Conservation (phyloP, 768 basidiomycete species). For the Termitomyces eurrhizus region DNA sequence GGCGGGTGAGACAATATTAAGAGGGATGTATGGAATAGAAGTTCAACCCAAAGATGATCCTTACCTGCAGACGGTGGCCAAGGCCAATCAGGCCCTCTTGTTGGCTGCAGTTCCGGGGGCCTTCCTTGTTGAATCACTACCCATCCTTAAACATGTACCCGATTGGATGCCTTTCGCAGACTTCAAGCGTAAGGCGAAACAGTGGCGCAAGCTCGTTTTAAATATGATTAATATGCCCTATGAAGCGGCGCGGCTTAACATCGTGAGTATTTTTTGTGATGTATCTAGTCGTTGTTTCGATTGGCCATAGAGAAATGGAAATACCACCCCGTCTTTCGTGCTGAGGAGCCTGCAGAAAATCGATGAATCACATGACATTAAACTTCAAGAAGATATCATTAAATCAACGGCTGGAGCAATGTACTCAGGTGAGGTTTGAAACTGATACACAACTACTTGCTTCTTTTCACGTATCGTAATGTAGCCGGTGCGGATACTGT, state of each 20-base stretch:
- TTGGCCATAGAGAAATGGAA: constrained; percentile 15
- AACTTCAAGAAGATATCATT: constrained; percentile 17
- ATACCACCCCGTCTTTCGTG: constrained; percentile 19
- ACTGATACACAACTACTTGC: no score
- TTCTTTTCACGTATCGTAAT: background rate
- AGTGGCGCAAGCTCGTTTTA: constrained; percentile 17
- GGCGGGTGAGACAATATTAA: constrained; percentile 25
- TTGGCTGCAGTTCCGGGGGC: constrained; percentile 23
- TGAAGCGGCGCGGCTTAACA: constrained; percentile 12
- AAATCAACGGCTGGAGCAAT: constrained; percentile 22
- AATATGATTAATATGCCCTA: constrained; percentile 23
- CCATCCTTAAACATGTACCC: constrained; percentile 29
- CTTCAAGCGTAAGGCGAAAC: constrained; percentile 29
- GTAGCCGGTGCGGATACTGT: constrained; percentile 28
- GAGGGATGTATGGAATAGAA: constrained; percentile 30
- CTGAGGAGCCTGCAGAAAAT: constrained; percentile 17
- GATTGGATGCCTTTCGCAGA: constrained; percentile 31
- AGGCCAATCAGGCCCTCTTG: constrained; percentile 25
- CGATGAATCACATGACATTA: constrained; percentile 11
- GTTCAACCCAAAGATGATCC: constrained; percentile 28
- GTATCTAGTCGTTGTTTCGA: no score
- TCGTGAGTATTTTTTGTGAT: constrained; percentile 7
- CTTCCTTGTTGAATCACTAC: constrained; percentile 30
- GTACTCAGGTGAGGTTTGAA: constrained; percentile 19
- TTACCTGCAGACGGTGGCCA: constrained; percentile 27